Conservation (phyloP, 2,329 filamentous ascomycete genomes). For the Xylaria sp. region DNA sequence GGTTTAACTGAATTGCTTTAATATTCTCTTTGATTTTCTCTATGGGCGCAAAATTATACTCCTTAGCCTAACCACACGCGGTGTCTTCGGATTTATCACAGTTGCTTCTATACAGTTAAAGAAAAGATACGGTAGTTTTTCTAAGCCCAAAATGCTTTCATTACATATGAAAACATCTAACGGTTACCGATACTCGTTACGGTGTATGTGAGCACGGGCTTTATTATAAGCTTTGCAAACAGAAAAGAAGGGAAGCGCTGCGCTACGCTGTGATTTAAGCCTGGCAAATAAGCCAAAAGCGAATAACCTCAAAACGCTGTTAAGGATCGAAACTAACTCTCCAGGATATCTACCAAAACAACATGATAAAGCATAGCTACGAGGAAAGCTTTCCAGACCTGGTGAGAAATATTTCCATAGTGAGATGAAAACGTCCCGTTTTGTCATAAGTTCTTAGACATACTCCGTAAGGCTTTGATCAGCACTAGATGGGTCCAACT, state of each 20-base stretch:
- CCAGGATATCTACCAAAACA: too few relatives aligned
- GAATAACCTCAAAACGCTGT: too few relatives aligned
- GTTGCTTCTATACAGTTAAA: too few relatives aligned
- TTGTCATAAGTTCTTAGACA: neutral
- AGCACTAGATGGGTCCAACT: neutral
- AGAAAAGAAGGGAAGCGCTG: too few relatives aligned
- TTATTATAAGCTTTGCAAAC: too few relatives aligned
- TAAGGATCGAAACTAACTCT: neutral
- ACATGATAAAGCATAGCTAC: too few relatives aligned
- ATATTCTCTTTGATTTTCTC: too few relatives aligned
- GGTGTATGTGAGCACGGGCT: too few relatives aligned
- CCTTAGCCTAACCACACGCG: neutral
- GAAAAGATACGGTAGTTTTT: neutral
- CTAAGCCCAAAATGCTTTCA: neutral
- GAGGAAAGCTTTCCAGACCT: neutral
- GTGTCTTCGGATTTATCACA: too few relatives aligned
- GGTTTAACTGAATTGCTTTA: neutral
- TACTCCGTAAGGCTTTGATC: neutral
- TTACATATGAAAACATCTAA: neutral
- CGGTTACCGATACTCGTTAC: neutral
- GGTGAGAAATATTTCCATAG: neutral
- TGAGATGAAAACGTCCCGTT: neutral
- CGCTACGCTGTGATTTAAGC: too few relatives aligned
- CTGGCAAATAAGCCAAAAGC: too few relatives aligned
- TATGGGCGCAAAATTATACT: too few relatives aligned